A percentile compares a stretch with the other conserved stretches of the same genome.
Conservation (phyloP, 306 rosid genomes). For the Mimosa pudica region DNA sequence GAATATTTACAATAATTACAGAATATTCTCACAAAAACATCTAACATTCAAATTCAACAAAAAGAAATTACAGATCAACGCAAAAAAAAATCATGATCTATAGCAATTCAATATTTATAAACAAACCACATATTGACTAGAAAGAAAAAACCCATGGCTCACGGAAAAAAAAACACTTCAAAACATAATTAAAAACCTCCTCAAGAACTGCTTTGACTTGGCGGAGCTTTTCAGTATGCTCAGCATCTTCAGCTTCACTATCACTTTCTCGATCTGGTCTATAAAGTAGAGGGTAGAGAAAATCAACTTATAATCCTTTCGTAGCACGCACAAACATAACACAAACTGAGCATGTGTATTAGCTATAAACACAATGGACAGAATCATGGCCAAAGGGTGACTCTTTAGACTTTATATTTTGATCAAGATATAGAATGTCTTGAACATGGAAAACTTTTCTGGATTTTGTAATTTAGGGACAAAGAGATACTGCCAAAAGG, state of each 20-base stretch:
- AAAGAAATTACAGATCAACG: slow-evolving; percentile 4
- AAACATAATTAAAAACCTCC: slow-evolving; percentile 65
- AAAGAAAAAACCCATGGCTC: slow-evolving; percentile 1
- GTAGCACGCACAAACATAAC: slow-evolving; percentile 5
- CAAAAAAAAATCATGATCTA: neutral
- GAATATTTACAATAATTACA: no score
- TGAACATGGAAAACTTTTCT: neutral
- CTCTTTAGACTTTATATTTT: neutral
- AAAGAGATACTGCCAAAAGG: neutral
- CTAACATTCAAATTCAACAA: slow-evolving; percentile 12
- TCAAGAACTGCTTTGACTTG: slow-evolving; percentile 99
- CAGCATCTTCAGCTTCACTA: slow-evolving; percentile 92
- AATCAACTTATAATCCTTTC: slow-evolving; percentile 33
- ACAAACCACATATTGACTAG: slow-evolving; percentile 11
- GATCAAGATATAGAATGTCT: neutral
- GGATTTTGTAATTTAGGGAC: slow-evolving; percentile 1
- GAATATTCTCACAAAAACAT: no score
- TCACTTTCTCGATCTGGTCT: slow-evolving; percentile 96
- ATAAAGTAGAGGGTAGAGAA: slow-evolving; percentile 38
- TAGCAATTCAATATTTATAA: slow-evolving; percentile 21
- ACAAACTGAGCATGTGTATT: slow-evolving; percentile 8
- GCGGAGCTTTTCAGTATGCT: slow-evolving; percentile 94
- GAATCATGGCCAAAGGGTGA: slow-evolving; percentile 16
- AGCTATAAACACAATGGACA: slow-evolving; percentile 12
- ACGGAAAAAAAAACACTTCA: slow-evolving; percentile 2